phyloP scores from a whole-genome alignment of 2,329 filamentous ascomycete species.

The Diaporthe amygdali region DNA sequence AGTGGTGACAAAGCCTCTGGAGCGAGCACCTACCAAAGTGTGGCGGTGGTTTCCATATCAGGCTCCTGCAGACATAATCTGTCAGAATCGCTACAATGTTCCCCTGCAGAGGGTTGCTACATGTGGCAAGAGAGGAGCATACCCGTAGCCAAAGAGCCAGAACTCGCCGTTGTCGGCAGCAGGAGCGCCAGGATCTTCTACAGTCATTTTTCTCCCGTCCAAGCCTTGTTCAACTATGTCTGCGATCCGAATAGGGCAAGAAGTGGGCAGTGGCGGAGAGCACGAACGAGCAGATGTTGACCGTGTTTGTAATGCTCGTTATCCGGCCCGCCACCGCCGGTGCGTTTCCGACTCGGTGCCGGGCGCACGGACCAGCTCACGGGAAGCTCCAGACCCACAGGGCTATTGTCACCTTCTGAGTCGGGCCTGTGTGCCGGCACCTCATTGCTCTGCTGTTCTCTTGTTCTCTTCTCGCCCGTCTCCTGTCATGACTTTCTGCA shows the following conservation, averaged over 20 bases:
- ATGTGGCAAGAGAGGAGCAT: constrained; percentile 20
- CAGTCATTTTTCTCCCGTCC: constrained; percentile 40
- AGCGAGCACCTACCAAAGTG: constrained; percentile 74
- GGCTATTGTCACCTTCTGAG: too few species aligned
- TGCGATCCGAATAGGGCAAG: neutral
- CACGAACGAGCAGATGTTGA: neutral
- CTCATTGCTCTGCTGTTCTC: too few species aligned
- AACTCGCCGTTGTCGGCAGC: constrained; percentile 65
- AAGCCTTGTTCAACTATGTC: neutral
- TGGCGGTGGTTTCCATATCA: constrained; percentile 98
- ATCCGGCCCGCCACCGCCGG: neutral
- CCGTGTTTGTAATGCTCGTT: neutral
- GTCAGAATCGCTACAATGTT: neutral
- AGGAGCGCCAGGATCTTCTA: constrained; percentile 30
- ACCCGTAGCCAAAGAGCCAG: constrained; percentile 99
- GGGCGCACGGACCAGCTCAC: neutral
- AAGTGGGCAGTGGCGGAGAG: neutral
- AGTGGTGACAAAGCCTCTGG: too few species aligned
- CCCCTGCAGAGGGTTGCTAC: neutral
- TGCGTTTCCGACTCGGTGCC: neutral
- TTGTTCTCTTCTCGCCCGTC: neutral
- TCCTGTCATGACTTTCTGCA: too few species aligned
- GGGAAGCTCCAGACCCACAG: neutral
- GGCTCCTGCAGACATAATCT: constrained; percentile 62
- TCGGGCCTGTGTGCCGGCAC: too few species aligned